phyloP scores from a whole-genome alignment of 257 asterid species.

The Rhazya stricta region DNA sequence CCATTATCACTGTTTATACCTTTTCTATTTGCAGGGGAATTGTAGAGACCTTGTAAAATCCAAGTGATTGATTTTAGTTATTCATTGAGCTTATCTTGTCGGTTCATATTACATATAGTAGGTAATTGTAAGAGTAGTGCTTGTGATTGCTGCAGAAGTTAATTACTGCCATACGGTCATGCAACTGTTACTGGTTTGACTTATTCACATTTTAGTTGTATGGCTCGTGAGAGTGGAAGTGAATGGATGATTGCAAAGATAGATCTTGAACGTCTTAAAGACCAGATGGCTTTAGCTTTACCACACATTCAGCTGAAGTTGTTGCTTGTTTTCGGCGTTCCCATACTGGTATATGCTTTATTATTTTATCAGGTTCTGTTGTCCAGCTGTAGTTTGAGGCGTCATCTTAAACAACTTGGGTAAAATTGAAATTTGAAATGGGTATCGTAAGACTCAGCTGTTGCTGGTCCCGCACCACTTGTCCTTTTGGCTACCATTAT shows the following conservation, averaged over 20 bases:
- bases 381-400: background rate
- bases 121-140: background rate
- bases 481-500: no score
- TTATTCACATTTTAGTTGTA: background rate
- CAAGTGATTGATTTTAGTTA: background rate
- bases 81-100: background rate
- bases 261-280: background rate
- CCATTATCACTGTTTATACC: background rate
- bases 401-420: background rate
- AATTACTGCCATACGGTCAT: no score
- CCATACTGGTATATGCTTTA: no score
- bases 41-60: background rate
- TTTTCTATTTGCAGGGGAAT: background rate
- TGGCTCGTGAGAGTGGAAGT: background rate
- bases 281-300: background rate
- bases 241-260: background rate
- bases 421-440: background rate
- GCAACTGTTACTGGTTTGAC: background rate
- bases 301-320: no score
- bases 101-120: background rate
- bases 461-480: no score
- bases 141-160: no score
- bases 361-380: no score
- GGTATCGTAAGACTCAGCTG: no score
- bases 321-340: no score